These are phyloP conservation scores for Monosporozyma yasuniensis DNA, from an alignment of 805 yeast species.

Conservation along the genomic window DNA sequence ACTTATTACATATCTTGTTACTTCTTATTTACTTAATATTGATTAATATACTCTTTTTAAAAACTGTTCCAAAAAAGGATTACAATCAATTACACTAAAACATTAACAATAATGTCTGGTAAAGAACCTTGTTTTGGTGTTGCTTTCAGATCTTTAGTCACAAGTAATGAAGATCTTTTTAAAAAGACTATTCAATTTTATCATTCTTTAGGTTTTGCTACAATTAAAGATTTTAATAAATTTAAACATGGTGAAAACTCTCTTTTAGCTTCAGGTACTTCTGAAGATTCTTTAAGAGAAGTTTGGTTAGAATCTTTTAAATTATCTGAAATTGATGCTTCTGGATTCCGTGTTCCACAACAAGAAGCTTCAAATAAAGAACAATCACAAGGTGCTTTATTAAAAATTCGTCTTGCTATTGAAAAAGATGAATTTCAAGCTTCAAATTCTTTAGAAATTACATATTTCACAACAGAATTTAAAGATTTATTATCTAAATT, in stretches of 20 bases:
- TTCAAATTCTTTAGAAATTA: constrained; percentile 28
- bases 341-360: constrained; percentile 50
- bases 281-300: constrained; percentile 59
- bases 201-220: constrained; percentile 48
- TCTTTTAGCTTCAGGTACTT: constrained; percentile 42
- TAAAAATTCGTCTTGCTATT: constrained; percentile 40
- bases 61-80: neutral
- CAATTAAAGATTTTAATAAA: constrained; percentile 52
- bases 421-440: constrained; percentile 14
- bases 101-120: constrained; percentile 1
- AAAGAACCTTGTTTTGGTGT: constrained; percentile 32
- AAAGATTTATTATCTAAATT: constrained; percentile 20
- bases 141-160: constrained; percentile 54
- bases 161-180: constrained; percentile 41
- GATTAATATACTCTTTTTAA: neutral
- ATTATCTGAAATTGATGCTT: constrained; percentile 45
- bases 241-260: constrained; percentile 30
- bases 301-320: constrained; percentile 68
- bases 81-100: neutral
- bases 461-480: constrained; percentile 36
- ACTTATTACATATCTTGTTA: no score
- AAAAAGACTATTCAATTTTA: constrained; percentile 47
- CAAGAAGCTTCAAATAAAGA: constrained; percentile 35
- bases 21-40: no score
- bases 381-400: constrained; percentile 38